These are phyloP conservation scores for Aspergillus ustus DNA, from an alignment of 2,329 filamentous ascomycete genomes.

Conservation along the genomic window DNA sequence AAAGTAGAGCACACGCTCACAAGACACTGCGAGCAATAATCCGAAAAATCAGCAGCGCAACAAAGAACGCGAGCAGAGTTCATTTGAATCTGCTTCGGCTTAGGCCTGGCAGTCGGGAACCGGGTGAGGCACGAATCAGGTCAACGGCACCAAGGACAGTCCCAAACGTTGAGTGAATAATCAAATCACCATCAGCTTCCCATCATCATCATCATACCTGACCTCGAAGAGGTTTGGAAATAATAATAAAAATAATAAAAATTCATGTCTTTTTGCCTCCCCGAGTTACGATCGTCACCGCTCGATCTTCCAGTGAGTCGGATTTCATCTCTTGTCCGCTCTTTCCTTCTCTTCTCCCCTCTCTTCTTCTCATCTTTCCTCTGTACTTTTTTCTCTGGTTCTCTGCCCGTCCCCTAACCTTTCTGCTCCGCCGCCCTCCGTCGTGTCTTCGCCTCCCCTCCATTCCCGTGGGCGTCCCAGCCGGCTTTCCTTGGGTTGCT, in stretches of 20 bases:
- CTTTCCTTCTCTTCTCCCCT: slow-evolving; percentile 19
- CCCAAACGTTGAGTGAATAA: slow-evolving; percentile 22
- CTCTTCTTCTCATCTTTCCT: slow-evolving; percentile 9
- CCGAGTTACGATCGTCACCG: slow-evolving; percentile 32
- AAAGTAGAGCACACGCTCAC: not conserved
- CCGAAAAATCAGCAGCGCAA: not conserved
- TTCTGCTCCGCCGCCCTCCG: slow-evolving; percentile 26
- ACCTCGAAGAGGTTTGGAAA: not conserved
- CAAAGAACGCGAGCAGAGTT: slow-evolving; percentile 7
- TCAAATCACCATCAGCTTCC: slow-evolving; percentile 13
- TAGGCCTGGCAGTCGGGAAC: slow-evolving; percentile 23
- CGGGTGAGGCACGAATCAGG: slow-evolving; percentile 28
- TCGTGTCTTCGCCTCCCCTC: slow-evolving; percentile 25
- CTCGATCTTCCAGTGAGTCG: slow-evolving; percentile 24
- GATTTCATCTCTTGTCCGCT: slow-evolving; percentile 22
- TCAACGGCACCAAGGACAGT: slow-evolving; percentile 24
- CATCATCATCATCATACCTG: slow-evolving; percentile 12
- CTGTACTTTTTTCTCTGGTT: slow-evolving; percentile 16
- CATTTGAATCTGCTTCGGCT: slow-evolving; percentile 20
- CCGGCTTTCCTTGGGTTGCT: slow-evolving; percentile 26
- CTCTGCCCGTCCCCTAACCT: slow-evolving; percentile 20
- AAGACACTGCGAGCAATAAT: not conserved
- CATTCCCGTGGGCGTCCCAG: slow-evolving; percentile 30
- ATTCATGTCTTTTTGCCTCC: slow-evolving; percentile 24
- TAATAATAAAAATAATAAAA: slow-evolving; percentile 15